Evolutionary conservation across 1,284 basidiomycete species (phyloP).

Genomic region (Ustilago bromivora): DNA sequence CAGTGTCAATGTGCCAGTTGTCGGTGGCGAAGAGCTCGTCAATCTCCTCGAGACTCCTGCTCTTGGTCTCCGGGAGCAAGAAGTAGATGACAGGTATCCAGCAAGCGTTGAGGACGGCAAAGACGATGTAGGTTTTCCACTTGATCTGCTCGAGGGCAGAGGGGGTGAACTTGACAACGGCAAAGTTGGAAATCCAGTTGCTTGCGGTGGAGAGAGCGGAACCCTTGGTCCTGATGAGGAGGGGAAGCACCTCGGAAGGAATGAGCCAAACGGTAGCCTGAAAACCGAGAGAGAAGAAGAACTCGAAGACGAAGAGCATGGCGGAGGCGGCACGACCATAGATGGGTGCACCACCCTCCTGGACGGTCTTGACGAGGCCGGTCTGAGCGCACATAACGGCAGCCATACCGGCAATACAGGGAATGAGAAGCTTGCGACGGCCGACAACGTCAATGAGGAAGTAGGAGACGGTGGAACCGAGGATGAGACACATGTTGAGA

Average conservation of each 20-base stretch:
- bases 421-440: constrained; percentile 78
- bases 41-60: constrained; percentile 65
- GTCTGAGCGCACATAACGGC: constrained; percentile 75
- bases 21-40: constrained; percentile 64
- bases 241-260: constrained; percentile 69
- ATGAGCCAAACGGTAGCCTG: constrained; percentile 76
- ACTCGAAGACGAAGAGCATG: constrained; percentile 77
- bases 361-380: constrained; percentile 73
- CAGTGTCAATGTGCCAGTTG: constrained; percentile 40
- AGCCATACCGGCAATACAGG: constrained; percentile 77
- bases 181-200: constrained; percentile 69
- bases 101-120: constrained; percentile 67
- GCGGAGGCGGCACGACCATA: constrained; percentile 73
- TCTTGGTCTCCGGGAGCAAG: constrained; percentile 69
- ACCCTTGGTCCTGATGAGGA: constrained; percentile 70
- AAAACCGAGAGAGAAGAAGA: constrained; percentile 79
- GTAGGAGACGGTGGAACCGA: constrained; percentile 76
- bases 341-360: constrained; percentile 60
- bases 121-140: constrained; percentile 63
- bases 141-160: constrained; percentile 74
- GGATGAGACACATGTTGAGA: constrained; percentile 79
- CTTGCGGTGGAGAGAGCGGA: constrained; percentile 67
- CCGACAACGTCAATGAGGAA: constrained; percentile 74
- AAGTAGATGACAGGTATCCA: constrained; percentile 68
- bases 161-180: constrained; percentile 77